Base-by-base conservation (phyloP, 495 filamentous ascomycete genomes). In the Peziza echinospora region DNA sequence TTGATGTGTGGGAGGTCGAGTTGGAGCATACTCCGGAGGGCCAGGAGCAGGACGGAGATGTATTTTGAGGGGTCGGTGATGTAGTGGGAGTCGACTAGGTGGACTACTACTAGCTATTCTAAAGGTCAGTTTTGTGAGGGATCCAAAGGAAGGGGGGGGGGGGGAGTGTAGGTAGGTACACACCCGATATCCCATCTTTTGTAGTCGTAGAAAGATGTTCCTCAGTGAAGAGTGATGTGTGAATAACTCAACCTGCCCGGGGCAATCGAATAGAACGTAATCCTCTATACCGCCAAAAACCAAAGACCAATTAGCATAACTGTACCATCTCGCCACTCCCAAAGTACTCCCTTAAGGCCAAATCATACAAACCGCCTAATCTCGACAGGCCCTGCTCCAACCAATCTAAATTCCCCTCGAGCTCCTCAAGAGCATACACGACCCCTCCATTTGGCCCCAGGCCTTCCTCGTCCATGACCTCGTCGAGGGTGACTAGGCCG, bases 1-100 rank as follows among this genome's bases (percentile, higher is more conserved):
- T 97, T 96, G 47, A 97, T 68, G 56, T 93, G 83, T 11, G 89
- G 83, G 24, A 96, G 76, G 57, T 93, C 87, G 67, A 97, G 83
- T 65, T 94, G 87, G 24, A 97, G 75, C 89, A 97, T 97, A 53
- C 82, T 82, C 51, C 89, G 80, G 46, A 97, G 75, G 28, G 82
- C 84, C 26, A 96, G 79, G 46, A 97, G 75, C 47, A 96, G 69
- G 45, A 86, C 80, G 51, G 87, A 93, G 45, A 97, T 82, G 63
- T 89, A 97, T 54, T 93, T 78, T 21, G 84, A 91, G 0, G 89
- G 89, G 43, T 84, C 72, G 0, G 84, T 89, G 24, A 93, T 72
- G 61, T 80, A 83, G 60, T 93, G 87, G 9, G 81, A 85, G 59
- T 97, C 89, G 51, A 84, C 79, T 11, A 97, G 75, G 52, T 93